Conservation (phyloP, 2,329 filamentous ascomycete genomes). For the Arthrobotrys sphaeroides region DNA sequence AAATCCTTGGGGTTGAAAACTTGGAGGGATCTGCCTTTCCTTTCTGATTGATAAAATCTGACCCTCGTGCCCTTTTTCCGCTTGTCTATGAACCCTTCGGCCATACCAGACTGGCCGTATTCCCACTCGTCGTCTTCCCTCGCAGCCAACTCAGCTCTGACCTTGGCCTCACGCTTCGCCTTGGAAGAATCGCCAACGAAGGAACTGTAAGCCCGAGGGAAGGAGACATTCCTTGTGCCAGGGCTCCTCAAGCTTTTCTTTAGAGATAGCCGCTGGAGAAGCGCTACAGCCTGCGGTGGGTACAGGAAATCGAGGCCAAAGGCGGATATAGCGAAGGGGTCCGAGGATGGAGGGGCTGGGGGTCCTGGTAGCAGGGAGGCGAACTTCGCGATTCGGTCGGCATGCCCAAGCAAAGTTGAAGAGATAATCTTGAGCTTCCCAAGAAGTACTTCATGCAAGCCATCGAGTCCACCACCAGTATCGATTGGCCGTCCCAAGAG, state of each 20-base stretch:
- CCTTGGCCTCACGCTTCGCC: constrained; percentile 22
- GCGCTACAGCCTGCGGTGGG: constrained; percentile 61
- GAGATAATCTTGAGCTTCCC: constrained; percentile 30
- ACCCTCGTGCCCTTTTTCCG: constrained; percentile 5
- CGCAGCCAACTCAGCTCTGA: constrained; percentile 26
- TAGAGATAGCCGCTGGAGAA: constrained; percentile 59
- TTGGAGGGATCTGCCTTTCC: constrained; percentile 1
- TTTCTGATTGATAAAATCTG: constrained; percentile 11
- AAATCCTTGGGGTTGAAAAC: constrained; percentile 9
- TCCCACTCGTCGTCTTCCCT: constrained; percentile 36
- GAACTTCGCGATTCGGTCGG: constrained; percentile 31
- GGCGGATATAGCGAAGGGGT: constrained; percentile 17
- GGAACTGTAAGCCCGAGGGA: constrained; percentile 60
- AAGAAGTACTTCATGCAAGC: constrained; percentile 54
- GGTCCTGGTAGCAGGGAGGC: constrained; percentile 23
- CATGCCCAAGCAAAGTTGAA: constrained; percentile 21
- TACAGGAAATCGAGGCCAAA: constrained; percentile 62
- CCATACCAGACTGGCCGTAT: constrained; percentile 30
- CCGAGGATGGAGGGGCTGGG: not conserved
- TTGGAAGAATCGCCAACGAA: constrained; percentile 54
- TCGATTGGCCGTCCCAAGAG: constrained; percentile 15
- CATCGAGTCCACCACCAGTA: constrained; percentile 56
- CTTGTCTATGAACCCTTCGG: constrained; percentile 25
- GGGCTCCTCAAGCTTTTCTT: constrained; percentile 8
- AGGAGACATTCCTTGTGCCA: constrained; percentile 36